Evolutionary conservation across 108 stramenopile species (phyloP), one percentile per base, ranked within the genome.

Genomic region (Pseudonitzschia multistriata): DNA sequence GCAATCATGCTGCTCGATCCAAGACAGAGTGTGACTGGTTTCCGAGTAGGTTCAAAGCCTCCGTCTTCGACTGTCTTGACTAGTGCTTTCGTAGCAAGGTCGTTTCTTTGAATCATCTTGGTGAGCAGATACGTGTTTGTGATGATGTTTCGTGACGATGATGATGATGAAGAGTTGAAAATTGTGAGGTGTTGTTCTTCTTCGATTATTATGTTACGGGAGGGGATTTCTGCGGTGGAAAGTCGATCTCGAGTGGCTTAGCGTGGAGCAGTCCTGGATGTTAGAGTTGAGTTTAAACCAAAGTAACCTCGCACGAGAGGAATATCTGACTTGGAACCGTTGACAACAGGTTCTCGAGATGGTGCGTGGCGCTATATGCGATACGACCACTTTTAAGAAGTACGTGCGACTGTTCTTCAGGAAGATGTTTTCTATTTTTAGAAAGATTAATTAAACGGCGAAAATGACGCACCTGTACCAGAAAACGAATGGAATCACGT

Each of bases 11-110:
- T 52, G 50, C 2, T 52, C 1, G 24, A n/a, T 7, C 50, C 50
- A 24, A 52, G 3, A 8, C 2, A 22, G 24, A 25, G 2, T 22
- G 25, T 24, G 19, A 3, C 50, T 2, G 50, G 24, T 8, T 10
- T 24, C 1, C 2, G 2, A 8, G 50, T 52, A 3, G 50, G 50
- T 25, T 52, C 24, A 25, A 25, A 22, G 50, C 25, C 25, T 52
- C 50, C 50, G 22, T 25, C 50, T 22, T 25, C 25, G 22, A 52
- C 24, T 17, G 42, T 45, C 42, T 45, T 45, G 11, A 45, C 42
- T 8, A 52, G 50, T 6, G 50, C 50, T 52, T 52, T 52, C 25
- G 50, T 52, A 7, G 50, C 50, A 22, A 52, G 25, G 50, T 52
- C 50, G 50, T 52, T 52, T 2, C 21, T 11, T 25, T 52, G 50